A percentile compares a stretch with the other conserved stretches of the same genome.
Evolutionary conservation across 257 asterid species (phyloP).

Genomic region (Nicotiana knightiana): DNA sequence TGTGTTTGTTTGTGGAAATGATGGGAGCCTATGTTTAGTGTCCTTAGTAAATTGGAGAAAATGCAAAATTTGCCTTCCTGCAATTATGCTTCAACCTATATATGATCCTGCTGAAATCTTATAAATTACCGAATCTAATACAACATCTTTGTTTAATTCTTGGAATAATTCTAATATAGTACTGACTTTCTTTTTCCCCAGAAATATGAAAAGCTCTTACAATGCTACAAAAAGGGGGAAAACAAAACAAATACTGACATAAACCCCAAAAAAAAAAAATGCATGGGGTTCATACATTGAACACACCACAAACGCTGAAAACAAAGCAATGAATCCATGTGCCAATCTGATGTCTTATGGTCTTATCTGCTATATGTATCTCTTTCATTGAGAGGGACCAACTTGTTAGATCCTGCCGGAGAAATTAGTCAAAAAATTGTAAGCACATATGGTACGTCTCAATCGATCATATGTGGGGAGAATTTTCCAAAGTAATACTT

Average conservation of each 20-base stretch:
- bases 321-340: not conserved
- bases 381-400: not conserved
- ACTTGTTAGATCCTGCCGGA: not conserved
- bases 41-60: not conserved
- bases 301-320: not conserved
- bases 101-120: not conserved
- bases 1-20: not conserved
- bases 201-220: not conserved
- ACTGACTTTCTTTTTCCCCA: not conserved
- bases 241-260: not conserved
- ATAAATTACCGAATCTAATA: not conserved
- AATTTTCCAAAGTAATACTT: too few relatives aligned
- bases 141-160: not conserved
- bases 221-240: not conserved
- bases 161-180: not conserved
- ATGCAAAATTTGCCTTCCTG: not conserved
- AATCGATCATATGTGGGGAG: not conserved
- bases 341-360: not conserved
- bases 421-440: not conserved
- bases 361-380: not conserved
- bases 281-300: constrained; percentile 7
- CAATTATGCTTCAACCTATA: not conserved
- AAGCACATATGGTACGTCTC: not conserved
- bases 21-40: not conserved
- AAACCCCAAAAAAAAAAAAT: not conserved